These are phyloP conservation scores for Mortierella sp. DNA, from an alignment of 371 early-diverging fungal genomes.

Conservation along the genomic window DNA sequence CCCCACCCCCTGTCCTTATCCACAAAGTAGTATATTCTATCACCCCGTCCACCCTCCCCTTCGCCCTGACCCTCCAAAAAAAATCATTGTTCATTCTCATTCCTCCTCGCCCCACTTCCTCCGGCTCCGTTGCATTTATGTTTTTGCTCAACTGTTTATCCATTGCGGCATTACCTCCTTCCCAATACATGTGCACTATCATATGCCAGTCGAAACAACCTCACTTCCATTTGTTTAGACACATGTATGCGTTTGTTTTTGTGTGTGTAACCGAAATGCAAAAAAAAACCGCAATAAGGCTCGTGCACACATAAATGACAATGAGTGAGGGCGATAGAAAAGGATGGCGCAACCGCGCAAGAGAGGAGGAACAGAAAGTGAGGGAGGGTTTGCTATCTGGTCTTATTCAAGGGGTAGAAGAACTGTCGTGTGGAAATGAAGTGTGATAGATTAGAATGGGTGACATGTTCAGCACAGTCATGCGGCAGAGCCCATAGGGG, in stretches of 20 bases:
- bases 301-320: background rate
- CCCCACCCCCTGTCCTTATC: too few relatives aligned
- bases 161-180: background rate
- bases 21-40: too few relatives aligned
- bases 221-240: constrained; percentile 3
- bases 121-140: background rate
- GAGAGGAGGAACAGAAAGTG: background rate
- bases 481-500: background rate
- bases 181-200: background rate
- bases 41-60: too few relatives aligned
- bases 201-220: background rate
- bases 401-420: background rate
- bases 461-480: too few relatives aligned
- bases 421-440: background rate
- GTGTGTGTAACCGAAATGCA: constrained; percentile 10
- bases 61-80: background rate
- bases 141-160: background rate
- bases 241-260: constrained; percentile 9
- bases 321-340: background rate
- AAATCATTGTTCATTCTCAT: too few relatives aligned
- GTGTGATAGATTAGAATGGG: too few relatives aligned
- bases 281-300: background rate
- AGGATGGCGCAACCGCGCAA: background rate
- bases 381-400: background rate
- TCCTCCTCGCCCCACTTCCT: too few relatives aligned